Base-by-base conservation (phyloP, 768 basidiomycete genomes). In the Naganishia randhawae region DNA sequence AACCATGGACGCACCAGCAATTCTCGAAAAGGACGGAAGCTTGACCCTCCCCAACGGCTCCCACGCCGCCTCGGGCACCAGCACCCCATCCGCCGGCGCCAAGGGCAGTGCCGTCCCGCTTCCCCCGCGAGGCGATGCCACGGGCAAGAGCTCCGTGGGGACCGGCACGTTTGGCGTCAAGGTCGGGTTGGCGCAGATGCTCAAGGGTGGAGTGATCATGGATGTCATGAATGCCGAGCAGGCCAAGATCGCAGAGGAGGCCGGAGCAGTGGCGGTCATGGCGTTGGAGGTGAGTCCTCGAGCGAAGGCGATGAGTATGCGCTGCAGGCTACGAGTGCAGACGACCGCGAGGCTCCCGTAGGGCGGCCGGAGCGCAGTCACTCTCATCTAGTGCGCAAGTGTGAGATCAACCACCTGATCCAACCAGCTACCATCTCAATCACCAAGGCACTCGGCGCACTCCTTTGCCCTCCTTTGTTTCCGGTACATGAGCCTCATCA, bases 231-330 rank as follows among this genome's bases (percentile, higher is more conserved):
- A 68, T 45, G 74, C 72, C 42, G 74, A 76, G 63, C 72, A 94
- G 89, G 95, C 95, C 68, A 89, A 90, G 70, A 93, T 97, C 73
- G 95, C 95, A 51, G 95, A 98, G 77, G 92, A 93, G 77, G 95
- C 95, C 10, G 95, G 95, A 52, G 95, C 95, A 8, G 92, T 91
- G 77, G 95, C 95, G 68, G 95, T 99, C 71, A 98, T 99, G 95
- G 81, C 75, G 65, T 69, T 79, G 16, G 77, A 76, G 76, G 62
- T 66, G 77, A 73, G 54, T 53, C 39, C 25, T 61, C 29, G 33
- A 33, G 33, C 7, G 7, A 33, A 25, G n/a, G n/a, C 52, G 33
- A 33, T 5, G 29, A 32, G 10, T 4, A 9, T 55, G 22, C 13
- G 1, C 5, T 3, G n/a, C 39, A 3, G 19, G 9, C 8, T 11